phyloP scores from a whole-genome alignment of 2,329 filamentous ascomycete species.

The Penicillium palitans region DNA sequence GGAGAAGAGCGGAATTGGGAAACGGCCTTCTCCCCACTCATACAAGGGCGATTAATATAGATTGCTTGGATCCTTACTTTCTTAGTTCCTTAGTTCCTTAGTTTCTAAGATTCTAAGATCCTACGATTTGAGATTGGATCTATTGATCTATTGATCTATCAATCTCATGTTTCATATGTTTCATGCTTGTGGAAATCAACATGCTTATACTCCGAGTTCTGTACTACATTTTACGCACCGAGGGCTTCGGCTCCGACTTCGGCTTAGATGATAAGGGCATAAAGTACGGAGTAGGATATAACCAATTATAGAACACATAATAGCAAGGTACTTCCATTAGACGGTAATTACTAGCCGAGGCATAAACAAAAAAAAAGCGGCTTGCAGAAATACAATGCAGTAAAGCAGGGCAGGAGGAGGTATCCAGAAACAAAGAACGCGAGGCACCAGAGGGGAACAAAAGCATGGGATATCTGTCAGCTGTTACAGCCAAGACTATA shows the following conservation, averaged over 20 bases:
- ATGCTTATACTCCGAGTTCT: slow-evolving; percentile 5
- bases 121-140: not conserved
- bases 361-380: slow-evolving; percentile 14
- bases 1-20: slow-evolving; percentile 1
- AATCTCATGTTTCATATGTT: not conserved
- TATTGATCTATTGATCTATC: not conserved
- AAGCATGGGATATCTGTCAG: slow-evolving; percentile 2
- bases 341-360: slow-evolving; percentile 21
- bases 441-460: slow-evolving; percentile 1
- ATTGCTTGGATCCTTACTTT: not conserved
- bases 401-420: slow-evolving; percentile 26
- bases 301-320: not conserved
- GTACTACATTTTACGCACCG: slow-evolving; percentile 6
- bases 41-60: not conserved
- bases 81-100: not conserved
- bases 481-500: slow-evolving; percentile 3
- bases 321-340: slow-evolving; percentile 13
- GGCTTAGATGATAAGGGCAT: not conserved
- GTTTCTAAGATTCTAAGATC: not conserved
- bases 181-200: not conserved
- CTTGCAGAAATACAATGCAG: slow-evolving; percentile 28
- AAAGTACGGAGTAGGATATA: not conserved
- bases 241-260: slow-evolving; percentile 5
- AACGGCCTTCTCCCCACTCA: slow-evolving; percentile 1
- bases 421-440: slow-evolving; percentile 26